These are phyloP conservation scores for Cytospora piceicola DNA, from an alignment of 2,329 filamentous ascomycete genomes.

Conservation along the genomic window DNA sequence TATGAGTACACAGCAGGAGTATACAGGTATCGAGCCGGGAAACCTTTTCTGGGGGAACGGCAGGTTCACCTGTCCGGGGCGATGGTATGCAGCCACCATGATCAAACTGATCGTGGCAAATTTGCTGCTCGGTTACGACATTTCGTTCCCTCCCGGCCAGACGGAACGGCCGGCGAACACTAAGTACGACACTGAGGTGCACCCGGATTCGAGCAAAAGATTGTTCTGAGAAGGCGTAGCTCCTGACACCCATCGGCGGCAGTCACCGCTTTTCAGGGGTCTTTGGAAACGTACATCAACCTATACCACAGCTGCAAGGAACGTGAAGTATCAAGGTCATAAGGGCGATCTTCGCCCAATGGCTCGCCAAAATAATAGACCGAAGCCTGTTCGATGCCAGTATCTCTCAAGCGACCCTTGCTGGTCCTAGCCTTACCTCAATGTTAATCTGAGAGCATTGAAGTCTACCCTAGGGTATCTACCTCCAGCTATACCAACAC, in stretches of 20 bases:
- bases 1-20: background rate
- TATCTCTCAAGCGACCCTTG: too few relatives aligned
- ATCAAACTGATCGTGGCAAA: background rate
- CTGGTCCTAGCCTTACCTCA: too few relatives aligned
- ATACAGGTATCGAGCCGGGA: background rate
- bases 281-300: too few relatives aligned
- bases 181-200: background rate
- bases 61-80: background rate
- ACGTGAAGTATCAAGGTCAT: too few relatives aligned
- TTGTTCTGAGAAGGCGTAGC: background rate
- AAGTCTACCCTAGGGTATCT: too few relatives aligned
- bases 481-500: too few relatives aligned
- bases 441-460: too few relatives aligned
- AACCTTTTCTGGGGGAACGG: background rate
- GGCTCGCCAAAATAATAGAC: background rate
- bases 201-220: background rate
- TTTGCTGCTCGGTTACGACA: background rate
- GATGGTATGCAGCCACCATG: background rate
- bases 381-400: background rate
- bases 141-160: constrained; percentile 7
- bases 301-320: too few relatives aligned
- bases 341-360: background rate
- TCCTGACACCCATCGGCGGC: too few relatives aligned
- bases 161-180: background rate
- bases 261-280: too few relatives aligned